Conservation (phyloP, 805 yeast species). For the Saccharomycopsis babjevae region DNA sequence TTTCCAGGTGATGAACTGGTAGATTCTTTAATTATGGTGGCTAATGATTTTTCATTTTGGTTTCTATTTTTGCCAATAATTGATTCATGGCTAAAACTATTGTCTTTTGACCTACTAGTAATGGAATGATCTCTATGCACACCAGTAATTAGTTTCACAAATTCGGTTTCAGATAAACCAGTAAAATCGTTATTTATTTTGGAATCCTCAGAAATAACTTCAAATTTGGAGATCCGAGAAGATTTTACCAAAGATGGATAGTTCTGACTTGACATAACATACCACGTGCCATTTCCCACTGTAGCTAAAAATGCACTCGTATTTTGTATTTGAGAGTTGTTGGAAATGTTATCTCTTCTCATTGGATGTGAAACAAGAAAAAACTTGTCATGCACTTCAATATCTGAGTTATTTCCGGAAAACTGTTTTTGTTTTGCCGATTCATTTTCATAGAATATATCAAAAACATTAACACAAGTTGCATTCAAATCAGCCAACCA, state of each 20-base stretch:
- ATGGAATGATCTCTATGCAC: constrained; percentile 32
- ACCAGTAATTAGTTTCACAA: constrained; percentile 37
- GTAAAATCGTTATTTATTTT: background rate
- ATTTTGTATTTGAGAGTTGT: constrained; percentile 14
- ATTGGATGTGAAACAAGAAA: constrained; percentile 64
- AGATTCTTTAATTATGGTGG: background rate
- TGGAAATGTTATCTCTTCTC: constrained; percentile 22
- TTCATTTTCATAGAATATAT: constrained; percentile 36
- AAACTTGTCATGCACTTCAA: constrained; percentile 24
- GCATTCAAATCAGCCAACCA: constrained; percentile 74
- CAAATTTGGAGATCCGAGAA: constrained; percentile 67
- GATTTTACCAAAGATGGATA: constrained; percentile 77
- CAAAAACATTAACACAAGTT: constrained; percentile 70
- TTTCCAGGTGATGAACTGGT: background rate
- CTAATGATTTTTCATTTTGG: background rate
- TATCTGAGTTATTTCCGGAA: constrained; percentile 7
- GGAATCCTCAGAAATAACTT: constrained; percentile 19
- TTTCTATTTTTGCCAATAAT: background rate
- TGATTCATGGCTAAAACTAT: background rate
- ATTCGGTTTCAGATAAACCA: constrained; percentile 19
- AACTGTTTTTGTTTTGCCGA: constrained; percentile 20
- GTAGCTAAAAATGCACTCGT: constrained; percentile 58
- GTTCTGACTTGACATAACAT: constrained; percentile 66
- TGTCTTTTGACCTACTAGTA: background rate
- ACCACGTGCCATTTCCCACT: constrained; percentile 63